Evolutionary conservation across 139 green algal species (phyloP), one percentile per base, ranked within the genome.

Genomic region (Spirogloea muscicola): DNA sequence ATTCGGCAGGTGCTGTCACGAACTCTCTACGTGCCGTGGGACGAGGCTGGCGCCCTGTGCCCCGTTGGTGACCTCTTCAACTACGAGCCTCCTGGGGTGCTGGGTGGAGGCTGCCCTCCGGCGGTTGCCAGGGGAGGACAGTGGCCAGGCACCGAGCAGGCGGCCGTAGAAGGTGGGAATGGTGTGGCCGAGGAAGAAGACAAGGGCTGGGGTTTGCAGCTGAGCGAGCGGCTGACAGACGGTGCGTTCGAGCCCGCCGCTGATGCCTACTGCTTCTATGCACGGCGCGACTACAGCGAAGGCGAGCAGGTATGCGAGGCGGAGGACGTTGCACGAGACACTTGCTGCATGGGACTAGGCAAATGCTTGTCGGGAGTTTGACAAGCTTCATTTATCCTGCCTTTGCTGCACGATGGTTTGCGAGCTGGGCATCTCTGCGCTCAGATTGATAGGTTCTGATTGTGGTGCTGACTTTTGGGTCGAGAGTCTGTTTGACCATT

Each of bases 21-120:
- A 29, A 90, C 90, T 0, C 89, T 95, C 83, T 90, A 86, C 42
- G 49, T 96, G 36, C 85, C 87, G 2, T 88, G 68, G 46, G 85
- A 91, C 49, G 3, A 74, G 6, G 85, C 85, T 2, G 92, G 92
- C 0, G 85, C 80, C 1, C 86, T 97, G 16, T 92, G 84, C 2
- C 92, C 92, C 0, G 87, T 92, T 67, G 92, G 84, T 0, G 92
- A 97, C 79, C 68, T 97, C 10, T 87, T 91, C 81, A 97, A 96
- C 82, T 94, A 96, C 68, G 69, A 63, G 16, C 83, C 88, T 7
- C 91, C 90, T 4, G 49, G 85, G 39, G 31, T 83, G 25, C 88
- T 90, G 2, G 27, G 88, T 90, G 2, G n/a, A 77, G 74, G 58
- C 77, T 73, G 0, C 79, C 85, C 0, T 52, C 13, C 16, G 44